Evolutionary conservation across 305 asterid species (phyloP), one percentile per base, ranked within the genome.

Genomic region (Plantago lanceolata): DNA sequence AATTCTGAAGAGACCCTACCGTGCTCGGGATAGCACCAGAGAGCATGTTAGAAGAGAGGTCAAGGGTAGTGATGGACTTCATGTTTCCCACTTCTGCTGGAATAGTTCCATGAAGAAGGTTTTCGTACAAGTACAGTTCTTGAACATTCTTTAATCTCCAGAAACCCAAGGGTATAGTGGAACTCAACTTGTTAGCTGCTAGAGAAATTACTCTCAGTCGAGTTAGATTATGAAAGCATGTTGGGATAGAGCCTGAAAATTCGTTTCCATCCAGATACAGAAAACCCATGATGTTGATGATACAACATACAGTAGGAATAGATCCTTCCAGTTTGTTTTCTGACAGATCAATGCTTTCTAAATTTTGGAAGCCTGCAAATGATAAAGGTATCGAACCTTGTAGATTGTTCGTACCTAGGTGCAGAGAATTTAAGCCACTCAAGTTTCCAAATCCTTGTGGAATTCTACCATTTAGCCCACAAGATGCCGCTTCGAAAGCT

Each of bases 371-470:
- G 35, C 72, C 16, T 16, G 45, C 37, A 43, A 71, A 66, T 0
- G 77, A 68, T 5, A 51, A 33, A 5, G 75, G 73, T 6, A 76
- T 62, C 26, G 24, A 45, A 6, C 81, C 79, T 13, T 49, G 71
- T 1, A 73, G 60, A n/a, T 57, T 43, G 55, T 76, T 79, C 14
- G 2, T 6, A 29, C 37, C 58, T 20, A 76, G 64, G 16, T 58
- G 64, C 70, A 79, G 69, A 53, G 0, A 65, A 48, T 24, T 6
- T 26, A 75, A 15, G 66, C 69, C 57, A 60, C 79, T 73, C 67
- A 79, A 79, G 70, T 79, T 79, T 57, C 84, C 84, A 3, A 73
- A 8, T 50, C 59, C 73, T 8, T 15, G 44, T 37, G 79, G 76
- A 53, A 79, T 72, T 21, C 45, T 28, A 55, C 77, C 76, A 55